Conservation (phyloP, 441 rosid genomes). For the Bocquillonia castaneifolia region DNA sequence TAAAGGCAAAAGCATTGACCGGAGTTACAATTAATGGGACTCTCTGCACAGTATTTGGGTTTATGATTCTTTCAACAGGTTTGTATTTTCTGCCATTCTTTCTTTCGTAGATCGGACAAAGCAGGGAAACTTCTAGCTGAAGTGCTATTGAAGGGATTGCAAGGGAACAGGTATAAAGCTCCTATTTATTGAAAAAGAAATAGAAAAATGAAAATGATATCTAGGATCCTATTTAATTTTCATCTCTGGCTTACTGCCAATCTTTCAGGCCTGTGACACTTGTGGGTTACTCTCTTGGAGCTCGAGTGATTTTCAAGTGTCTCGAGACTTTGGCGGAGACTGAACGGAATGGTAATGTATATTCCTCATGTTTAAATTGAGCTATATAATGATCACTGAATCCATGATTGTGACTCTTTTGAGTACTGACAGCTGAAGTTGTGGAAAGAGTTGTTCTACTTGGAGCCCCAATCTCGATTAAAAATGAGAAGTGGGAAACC, state of each 20-base stretch:
- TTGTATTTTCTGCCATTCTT: slow-evolving; percentile 21
- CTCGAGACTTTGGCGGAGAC: slow-evolving; percentile 68
- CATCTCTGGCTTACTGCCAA: slow-evolving; percentile 16
- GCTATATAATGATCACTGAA: background rate
- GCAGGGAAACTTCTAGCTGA: slow-evolving; percentile 87
- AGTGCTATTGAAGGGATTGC: slow-evolving; percentile 71
- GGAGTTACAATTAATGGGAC: background rate
- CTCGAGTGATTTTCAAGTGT: slow-evolving; percentile 82
- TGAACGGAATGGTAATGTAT: slow-evolving; percentile 52
- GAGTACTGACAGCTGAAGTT: slow-evolving; percentile 54
- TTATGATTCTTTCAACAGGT: slow-evolving; percentile 4
- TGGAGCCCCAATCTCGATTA: slow-evolving; percentile 85
- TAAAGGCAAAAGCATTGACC: too few relatives aligned
- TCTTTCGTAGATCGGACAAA: slow-evolving; percentile 65
- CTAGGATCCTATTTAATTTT: slow-evolving; percentile 6
- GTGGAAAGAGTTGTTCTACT: slow-evolving; percentile 94
- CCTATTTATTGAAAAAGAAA: background rate
- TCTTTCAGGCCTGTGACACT: slow-evolving; percentile 80
- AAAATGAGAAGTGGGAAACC: slow-evolving; percentile 74
- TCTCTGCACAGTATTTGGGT: background rate
- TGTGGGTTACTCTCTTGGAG: slow-evolving; percentile 91
- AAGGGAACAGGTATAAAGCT: slow-evolving; percentile 70
- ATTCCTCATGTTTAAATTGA: background rate
- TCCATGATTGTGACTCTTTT: slow-evolving; percentile 25
- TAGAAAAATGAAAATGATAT: background rate